Evolutionary conservation across 441 rosid species (phyloP).

Genomic region (Viola pubescens): DNA sequence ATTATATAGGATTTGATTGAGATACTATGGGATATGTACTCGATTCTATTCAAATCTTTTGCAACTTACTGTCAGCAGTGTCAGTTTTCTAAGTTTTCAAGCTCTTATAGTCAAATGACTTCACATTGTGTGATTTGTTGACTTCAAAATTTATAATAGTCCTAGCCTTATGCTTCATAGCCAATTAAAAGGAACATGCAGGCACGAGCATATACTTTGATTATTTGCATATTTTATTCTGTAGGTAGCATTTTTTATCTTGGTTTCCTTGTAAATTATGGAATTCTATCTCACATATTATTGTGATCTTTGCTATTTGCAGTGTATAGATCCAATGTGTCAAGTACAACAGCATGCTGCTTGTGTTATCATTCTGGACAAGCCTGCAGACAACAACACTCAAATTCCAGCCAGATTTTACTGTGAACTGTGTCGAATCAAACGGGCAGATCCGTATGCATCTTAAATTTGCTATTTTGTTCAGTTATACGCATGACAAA

Average conservation of each 20-base stretch:
- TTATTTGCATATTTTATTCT: background rate
- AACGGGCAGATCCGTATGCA: constrained; percentile 82
- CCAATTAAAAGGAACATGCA: too few relatives aligned
- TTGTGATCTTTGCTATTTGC: constrained; percentile 16
- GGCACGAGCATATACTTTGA: too few relatives aligned
- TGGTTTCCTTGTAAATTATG: background rate
- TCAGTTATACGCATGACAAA: background rate
- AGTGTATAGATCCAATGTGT: constrained; percentile 71
- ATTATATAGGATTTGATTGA: too few relatives aligned
- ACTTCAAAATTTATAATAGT: too few relatives aligned
- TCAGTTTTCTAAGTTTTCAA: too few relatives aligned
- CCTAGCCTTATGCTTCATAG: too few relatives aligned
- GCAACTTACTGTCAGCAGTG: too few relatives aligned
- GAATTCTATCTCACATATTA: background rate
- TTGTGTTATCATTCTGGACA: constrained; percentile 66
- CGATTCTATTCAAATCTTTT: too few relatives aligned
- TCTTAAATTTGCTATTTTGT: background rate
- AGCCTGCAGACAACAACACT: constrained; percentile 45
- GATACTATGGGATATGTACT: too few relatives aligned
- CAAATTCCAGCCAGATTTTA: constrained; percentile 55
- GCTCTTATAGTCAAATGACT: too few relatives aligned
- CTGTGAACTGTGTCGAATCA: constrained; percentile 75
- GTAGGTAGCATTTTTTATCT: background rate
- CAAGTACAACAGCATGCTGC: constrained; percentile 62
- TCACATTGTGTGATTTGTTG: too few relatives aligned